Base-by-base conservation (phyloP, 2,329 filamentous ascomycete genomes). In the Claviceps paspali region DNA sequence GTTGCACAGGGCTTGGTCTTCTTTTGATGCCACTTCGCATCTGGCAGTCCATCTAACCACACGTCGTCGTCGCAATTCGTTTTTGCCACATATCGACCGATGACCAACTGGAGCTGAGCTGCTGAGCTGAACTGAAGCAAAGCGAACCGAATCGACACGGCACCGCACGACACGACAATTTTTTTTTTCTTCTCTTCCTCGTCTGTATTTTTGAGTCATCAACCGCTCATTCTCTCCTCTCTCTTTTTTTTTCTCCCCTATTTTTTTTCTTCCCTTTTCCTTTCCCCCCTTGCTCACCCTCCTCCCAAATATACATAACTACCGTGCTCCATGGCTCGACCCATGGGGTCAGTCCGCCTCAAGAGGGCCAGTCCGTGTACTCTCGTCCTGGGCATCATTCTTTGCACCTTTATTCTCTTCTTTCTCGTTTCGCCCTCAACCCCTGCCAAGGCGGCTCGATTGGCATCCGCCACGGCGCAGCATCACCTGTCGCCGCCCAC, bases 331-430 rank as follows among this genome's bases (percentile, higher is more conserved):
- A 72, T 72, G 68, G 65, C 68, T 52, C 65, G 68, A 54, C 63
- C 69, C 56, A 65, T 77, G 65, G 70, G 73, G 52, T 65, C 72
- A 47, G 68, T 73, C 48, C 82, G 83, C 62, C 72, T 88, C 54
- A 83, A 83, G 63, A 81, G 82, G 63, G 75, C 79, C 55, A 91
- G 76, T 60, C 79, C 83, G 45, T 68, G 82, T 52, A 88, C 81
- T 38, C 64, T 88, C 45, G 57, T 79, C 47, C 67, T 92, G 47
- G 82, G 82, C 50, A 68, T 64, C 47, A 61, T 83, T 40, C 70
- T 91, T 41, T 77, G 77, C 56, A 69, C 91, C 53, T 73, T 81
- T 62, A 74, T 82, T 61, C 57, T 84, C 57, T 61, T 72, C 64
- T 76, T 79, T 53, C 56, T 79, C 46, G 53, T 76, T 47, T 65